These are phyloP conservation scores for Rhodotorula mucilaginosa DNA, from an alignment of 1,284 basidiomycete genomes.

Conservation along the genomic window DNA sequence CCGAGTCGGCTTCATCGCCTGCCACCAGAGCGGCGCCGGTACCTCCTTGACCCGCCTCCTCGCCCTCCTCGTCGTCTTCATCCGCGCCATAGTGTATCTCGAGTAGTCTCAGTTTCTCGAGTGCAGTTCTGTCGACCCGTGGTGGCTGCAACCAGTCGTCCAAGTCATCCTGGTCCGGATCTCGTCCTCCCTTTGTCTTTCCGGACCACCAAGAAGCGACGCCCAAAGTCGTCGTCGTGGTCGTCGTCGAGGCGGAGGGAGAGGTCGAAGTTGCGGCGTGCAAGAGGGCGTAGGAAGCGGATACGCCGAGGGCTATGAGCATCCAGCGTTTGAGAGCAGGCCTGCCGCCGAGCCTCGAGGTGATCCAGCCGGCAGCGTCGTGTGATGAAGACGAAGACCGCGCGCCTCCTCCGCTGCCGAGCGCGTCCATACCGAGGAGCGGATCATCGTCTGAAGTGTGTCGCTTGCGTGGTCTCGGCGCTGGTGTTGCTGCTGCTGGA, in stretches of 20 bases:
- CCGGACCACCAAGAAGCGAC: not conserved
- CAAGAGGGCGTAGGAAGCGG: not conserved
- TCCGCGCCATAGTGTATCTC: constrained; percentile 40
- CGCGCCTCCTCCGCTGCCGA: too few species aligned
- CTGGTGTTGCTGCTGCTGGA: not conserved
- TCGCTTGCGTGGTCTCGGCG: not conserved
- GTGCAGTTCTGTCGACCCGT: constrained; percentile 28
- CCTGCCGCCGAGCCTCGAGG: constrained; percentile 1
- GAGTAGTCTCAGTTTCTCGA: constrained; percentile 41
- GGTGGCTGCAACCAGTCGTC: constrained; percentile 1
- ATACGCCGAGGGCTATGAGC: constrained; percentile 11
- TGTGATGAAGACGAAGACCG: not conserved
- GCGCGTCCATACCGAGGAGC: not conserved
- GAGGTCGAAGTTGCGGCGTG: not conserved
- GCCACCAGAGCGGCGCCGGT: too few species aligned
- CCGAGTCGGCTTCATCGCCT: too few species aligned
- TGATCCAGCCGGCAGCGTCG: constrained; percentile 7
- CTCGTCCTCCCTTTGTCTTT: not conserved
- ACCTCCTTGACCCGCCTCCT: not conserved
- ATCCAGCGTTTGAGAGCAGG: constrained; percentile 4
- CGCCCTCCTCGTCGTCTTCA: constrained; percentile 15
- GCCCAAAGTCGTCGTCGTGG: not conserved
- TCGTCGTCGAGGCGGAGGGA: not conserved
- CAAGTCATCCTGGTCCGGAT: not conserved
- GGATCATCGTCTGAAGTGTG: too few species aligned